phyloP scores from a whole-genome alignment of 148 eudicot genomes.

The Hydrangea macrophylla region DNA sequence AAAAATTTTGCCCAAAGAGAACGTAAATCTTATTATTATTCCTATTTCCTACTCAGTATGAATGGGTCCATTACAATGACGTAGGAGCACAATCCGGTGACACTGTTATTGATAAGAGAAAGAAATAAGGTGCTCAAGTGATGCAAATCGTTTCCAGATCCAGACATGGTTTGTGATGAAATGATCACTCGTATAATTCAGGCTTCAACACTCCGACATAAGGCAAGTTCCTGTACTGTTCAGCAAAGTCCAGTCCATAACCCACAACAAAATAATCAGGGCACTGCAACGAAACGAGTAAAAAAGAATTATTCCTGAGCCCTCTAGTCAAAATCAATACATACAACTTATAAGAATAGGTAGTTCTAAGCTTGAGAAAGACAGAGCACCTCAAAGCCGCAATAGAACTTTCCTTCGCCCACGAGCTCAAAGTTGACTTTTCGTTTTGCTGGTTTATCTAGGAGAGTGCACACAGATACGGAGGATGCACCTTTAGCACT shows the following conservation, averaged over 20 bases:
- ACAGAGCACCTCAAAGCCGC: slow-evolving; percentile 69
- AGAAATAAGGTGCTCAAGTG: no score
- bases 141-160: not conserved
- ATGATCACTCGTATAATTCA: slow-evolving; percentile 46
- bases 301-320: not conserved
- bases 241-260: slow-evolving; percentile 83
- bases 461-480: slow-evolving; percentile 77
- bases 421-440: slow-evolving; percentile 55
- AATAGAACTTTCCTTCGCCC: slow-evolving; percentile 72
- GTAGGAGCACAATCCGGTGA: no score
- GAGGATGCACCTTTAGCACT: slow-evolving; percentile 74
- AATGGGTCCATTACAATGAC: no score
- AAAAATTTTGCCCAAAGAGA: no score
- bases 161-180: not conserved
- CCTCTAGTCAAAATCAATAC: not conserved
- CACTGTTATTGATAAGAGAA: no score
- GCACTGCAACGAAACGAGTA: slow-evolving; percentile 49
- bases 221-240: slow-evolving; percentile 82
- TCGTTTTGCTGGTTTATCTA: slow-evolving; percentile 76
- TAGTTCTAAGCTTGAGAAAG: not conserved
- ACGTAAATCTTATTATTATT: no score
- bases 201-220: slow-evolving; percentile 87
- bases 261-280: slow-evolving; percentile 84
- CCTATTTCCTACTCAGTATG: no score
- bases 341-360: not conserved